Base-by-base conservation (phyloP, 306 rosid genomes). In the Calophaca sinica region DNA sequence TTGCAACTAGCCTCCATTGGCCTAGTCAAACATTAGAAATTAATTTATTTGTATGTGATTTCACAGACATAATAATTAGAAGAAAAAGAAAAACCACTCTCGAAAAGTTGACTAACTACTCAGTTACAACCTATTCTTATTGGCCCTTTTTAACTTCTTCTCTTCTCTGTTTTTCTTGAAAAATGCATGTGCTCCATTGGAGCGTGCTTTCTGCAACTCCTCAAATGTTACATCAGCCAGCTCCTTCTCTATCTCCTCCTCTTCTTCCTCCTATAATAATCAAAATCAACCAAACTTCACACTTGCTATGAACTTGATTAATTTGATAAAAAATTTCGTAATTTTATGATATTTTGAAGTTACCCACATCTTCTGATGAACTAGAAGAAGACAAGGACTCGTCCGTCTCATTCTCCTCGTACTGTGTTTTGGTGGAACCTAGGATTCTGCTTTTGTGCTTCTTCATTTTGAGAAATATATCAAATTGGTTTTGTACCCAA, bases 1-100 rank as follows among this genome's bases (percentile, higher is more conserved):
- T 82, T 90, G 87, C 96, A 66, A 75, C 92, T 90, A 62, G 68
- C 97, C 80, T 94, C 96, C 94, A 89, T 88, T 26, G 98, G 98
- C 92, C 98, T 94, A 68, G 54, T 63, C 44, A 79, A 65, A 74
- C 70, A 71, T 57, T 13, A 51, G 46, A 9, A 50, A 81, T 49
- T 42, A 33, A 49, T 75, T 48, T 46, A 81, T 61, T 79, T 60
- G 5, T 44, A 76, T 42, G 42, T 20, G 44, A 38, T 70, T 38
- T 64, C 20, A 46, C 9, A 7, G 14, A 60, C 63, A 70, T 6
- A 11, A 42, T 26, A 39, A 44, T 32, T 9, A 44, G 26, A 70
- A 50, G 1, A 41, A 5, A 5, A 13, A 8, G 12, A 38, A 32
- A 13, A 35, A 36, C 0, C 39, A 65, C 4, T 11, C 26, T 4